These are phyloP conservation scores for Cucurbita pepo DNA, from an alignment of 306 rosid species.

Conservation along the genomic window DNA sequence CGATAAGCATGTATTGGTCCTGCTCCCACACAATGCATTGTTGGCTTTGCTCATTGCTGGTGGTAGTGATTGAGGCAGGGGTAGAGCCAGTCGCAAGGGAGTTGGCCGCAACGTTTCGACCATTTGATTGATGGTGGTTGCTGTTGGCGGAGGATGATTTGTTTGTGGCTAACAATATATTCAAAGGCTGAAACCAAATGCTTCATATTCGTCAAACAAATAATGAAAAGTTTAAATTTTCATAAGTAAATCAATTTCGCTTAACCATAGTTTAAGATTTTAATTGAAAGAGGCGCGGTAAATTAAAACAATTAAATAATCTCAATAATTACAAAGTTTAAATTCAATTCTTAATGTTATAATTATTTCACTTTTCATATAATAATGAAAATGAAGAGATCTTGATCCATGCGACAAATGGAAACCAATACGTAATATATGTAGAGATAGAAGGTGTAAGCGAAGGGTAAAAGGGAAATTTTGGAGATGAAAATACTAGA, in stretches of 20 bases:
- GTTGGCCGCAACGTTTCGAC: background rate
- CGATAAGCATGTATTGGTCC: conserved; percentile 64
- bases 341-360: too few relatives aligned
- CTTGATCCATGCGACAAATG: too few relatives aligned
- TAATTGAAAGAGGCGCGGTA: too few relatives aligned
- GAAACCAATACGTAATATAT: too few relatives aligned
- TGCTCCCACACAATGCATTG: conserved; percentile 29
- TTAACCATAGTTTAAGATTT: too few relatives aligned
- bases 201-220: background rate
- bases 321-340: too few relatives aligned
- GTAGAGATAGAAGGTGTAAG: too few relatives aligned
- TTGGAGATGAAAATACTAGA: background rate
- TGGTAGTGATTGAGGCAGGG: background rate
- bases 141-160: background rate
- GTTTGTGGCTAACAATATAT: background rate
- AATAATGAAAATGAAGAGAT: too few relatives aligned
- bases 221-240: too few relatives aligned
- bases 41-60: background rate
- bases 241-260: too few relatives aligned
- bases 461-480: background rate
- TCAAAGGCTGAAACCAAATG: background rate
- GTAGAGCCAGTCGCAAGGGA: background rate
- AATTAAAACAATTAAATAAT: too few relatives aligned
- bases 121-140: background rate
- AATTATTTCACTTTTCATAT: too few relatives aligned